Evolutionary conservation across 2,329 filamentous ascomycete genomes (phyloP).

Genomic region (Ceratocystis papillata): DNA sequence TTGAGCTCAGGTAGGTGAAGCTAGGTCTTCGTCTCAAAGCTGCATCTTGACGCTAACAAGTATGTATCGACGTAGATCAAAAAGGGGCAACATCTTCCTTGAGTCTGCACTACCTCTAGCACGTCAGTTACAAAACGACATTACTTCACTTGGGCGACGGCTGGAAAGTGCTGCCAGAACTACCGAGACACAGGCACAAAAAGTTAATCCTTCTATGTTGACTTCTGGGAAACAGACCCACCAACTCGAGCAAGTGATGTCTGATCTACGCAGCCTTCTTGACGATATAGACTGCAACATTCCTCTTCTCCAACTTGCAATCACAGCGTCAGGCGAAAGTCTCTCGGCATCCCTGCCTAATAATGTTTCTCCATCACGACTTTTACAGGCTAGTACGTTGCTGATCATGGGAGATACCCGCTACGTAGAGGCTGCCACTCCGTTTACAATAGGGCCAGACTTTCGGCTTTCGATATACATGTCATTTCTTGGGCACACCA

Average conservation of each 20-base stretch:
- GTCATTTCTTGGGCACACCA: conserved; percentile 73
- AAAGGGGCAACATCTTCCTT: conserved; percentile 48
- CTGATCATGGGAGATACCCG: conserved; percentile 77
- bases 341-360: conserved; percentile 68
- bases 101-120: conserved; percentile 78
- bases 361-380: conserved; percentile 76
- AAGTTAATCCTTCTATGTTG: background rate
- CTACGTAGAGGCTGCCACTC: conserved; percentile 52
- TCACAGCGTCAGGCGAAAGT: conserved; percentile 84
- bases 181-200: background rate
- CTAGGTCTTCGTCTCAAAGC: background rate
- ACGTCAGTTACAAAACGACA: conserved; percentile 71
- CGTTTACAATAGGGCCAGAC: conserved; percentile 72
- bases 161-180: conserved; percentile 55
- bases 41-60: background rate
- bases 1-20: conserved; percentile 64
- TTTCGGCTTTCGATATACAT: conserved; percentile 89
- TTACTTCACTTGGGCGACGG: conserved; percentile 65
- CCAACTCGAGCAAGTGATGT: conserved; percentile 53
- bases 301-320: conserved; percentile 82
- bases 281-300: conserved; percentile 79
- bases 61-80: conserved; percentile 34
- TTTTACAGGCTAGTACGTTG: conserved; percentile 87
- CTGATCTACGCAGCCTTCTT: conserved; percentile 65
- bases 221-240: conserved; percentile 40